Percentiles rank a stretch among this genome's conserved stretches.
These are phyloP conservation scores for Phylloporus gajari DNA, from an alignment of 1,284 basidiomycete species.

Conservation along the genomic window DNA sequence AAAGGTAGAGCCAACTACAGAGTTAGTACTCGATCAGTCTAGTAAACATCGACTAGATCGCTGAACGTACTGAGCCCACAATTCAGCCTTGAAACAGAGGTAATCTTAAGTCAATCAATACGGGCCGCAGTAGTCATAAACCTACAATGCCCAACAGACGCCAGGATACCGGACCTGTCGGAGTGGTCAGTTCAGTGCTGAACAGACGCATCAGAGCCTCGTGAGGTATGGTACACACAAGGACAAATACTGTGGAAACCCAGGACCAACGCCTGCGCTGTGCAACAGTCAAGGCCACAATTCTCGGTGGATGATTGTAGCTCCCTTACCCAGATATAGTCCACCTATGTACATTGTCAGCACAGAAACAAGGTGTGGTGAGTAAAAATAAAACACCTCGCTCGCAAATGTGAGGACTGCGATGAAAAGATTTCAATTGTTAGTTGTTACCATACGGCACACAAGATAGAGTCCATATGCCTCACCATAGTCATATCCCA, in stretches of 20 bases:
- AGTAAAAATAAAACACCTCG: constrained; percentile 5
- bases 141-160: constrained; percentile 22
- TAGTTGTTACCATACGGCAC: background rate
- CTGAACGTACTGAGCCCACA: constrained; percentile 1
- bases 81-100: background rate
- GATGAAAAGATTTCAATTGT: background rate
- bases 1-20: background rate
- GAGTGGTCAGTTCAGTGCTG: background rate
- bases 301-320: background rate
- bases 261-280: constrained; percentile 22
- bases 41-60: too few species aligned
- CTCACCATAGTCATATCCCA: constrained; percentile 24
- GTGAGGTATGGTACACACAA: constrained; percentile 13
- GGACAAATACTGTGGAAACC: constrained; percentile 18
- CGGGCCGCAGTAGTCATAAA: background rate
- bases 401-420: constrained; percentile 20
- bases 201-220: background rate
- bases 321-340: constrained; percentile 26
- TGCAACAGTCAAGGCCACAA: background rate
- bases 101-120: background rate
- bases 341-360: constrained; percentile 8
- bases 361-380: background rate
- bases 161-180: constrained; percentile 26
- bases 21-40: background rate
- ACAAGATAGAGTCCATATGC: background rate